Conservation (phyloP, 2,329 filamentous ascomycete genomes). For the Claviceps digitariae region DNA sequence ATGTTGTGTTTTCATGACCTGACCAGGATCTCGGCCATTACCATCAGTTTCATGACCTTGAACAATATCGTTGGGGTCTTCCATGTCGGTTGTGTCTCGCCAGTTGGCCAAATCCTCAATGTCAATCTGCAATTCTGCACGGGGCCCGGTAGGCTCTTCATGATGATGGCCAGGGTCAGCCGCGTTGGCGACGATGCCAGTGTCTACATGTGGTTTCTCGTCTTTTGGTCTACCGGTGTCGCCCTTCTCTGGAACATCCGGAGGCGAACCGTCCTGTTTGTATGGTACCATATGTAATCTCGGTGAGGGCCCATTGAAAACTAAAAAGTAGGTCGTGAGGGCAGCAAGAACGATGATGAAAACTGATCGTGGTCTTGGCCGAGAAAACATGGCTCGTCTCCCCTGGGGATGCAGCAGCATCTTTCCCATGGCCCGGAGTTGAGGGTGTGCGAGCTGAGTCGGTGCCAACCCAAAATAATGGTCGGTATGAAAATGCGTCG, state of each 20-base stretch:
- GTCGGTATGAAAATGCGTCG: not conserved
- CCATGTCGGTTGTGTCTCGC: slow-evolving; percentile 21
- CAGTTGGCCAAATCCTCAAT: slow-evolving; percentile 23
- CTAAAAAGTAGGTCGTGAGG: slow-evolving; percentile 29
- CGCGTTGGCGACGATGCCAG: too few species aligned
- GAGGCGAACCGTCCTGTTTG: slow-evolving; percentile 3
- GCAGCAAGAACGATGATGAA: slow-evolving; percentile 26
- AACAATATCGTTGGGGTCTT: slow-evolving; percentile 21
- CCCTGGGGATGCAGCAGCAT: slow-evolving; percentile 20
- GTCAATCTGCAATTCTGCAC: slow-evolving; percentile 20
- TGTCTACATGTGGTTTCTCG: too few species aligned
- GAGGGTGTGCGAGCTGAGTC: not conserved
- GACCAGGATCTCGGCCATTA: slow-evolving; percentile 17
- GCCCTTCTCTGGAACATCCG: too few species aligned
- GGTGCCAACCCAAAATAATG: not conserved
- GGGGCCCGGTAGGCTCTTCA: slow-evolving; percentile 9
- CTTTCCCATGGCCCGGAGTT: slow-evolving; percentile 13
- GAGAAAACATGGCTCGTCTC: slow-evolving; percentile 17
- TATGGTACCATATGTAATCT: slow-evolving; percentile 23
- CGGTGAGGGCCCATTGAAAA: slow-evolving; percentile 23
- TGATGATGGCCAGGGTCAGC: slow-evolving; percentile 5
- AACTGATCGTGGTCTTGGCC: slow-evolving; percentile 28
- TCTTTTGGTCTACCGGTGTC: too few species aligned
- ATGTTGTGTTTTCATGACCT: slow-evolving; percentile 21
- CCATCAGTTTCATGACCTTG: slow-evolving; percentile 25